Conservation (phyloP, 108 stramenopile genomes). For the Nannochloropsis granulata region DNA sequence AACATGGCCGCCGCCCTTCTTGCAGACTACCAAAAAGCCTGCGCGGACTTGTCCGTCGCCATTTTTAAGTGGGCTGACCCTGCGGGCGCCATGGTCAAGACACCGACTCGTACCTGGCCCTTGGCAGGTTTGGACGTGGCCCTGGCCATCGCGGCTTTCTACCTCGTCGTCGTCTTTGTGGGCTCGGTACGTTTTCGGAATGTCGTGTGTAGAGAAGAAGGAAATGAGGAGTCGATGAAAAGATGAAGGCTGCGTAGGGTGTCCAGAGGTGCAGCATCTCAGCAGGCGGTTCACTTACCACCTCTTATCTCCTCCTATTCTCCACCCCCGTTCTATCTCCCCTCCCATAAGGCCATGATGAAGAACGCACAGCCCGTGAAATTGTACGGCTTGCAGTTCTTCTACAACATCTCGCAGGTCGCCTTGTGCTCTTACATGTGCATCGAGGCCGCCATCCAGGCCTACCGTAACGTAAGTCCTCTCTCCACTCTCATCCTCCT, state of each 20-base stretch:
- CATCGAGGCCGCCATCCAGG: constrained; percentile 71
- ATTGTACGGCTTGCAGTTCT: constrained; percentile 60
- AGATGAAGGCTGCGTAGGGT: too few relatives aligned
- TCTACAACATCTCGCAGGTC: constrained; percentile 95
- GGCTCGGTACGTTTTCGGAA: neutral
- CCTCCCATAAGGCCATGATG: neutral
- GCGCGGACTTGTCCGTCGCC: neutral
- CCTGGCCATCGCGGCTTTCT: constrained; percentile 1
- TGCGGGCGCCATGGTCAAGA: neutral
- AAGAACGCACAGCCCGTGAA: neutral
- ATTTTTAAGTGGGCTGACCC: neutral
- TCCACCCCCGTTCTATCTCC: neutral
- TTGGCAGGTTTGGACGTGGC: constrained; percentile 18
- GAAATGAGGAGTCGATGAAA: too few relatives aligned
- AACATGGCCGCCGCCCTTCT: neutral
- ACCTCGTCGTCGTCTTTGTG: constrained; percentile 6
- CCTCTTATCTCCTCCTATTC: neutral
- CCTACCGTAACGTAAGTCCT: constrained; percentile 49
- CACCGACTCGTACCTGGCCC: constrained; percentile 1
- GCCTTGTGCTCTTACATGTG: constrained; percentile 98
- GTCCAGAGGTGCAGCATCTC: too few relatives aligned
- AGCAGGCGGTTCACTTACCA: neutral
- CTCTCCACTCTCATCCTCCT: neutral
- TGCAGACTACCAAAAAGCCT: neutral
- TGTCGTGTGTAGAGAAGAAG: neutral